These are phyloP conservation scores for Rhizophora mangle DNA, from an alignment of 345 rosid species.

Conservation along the genomic window DNA sequence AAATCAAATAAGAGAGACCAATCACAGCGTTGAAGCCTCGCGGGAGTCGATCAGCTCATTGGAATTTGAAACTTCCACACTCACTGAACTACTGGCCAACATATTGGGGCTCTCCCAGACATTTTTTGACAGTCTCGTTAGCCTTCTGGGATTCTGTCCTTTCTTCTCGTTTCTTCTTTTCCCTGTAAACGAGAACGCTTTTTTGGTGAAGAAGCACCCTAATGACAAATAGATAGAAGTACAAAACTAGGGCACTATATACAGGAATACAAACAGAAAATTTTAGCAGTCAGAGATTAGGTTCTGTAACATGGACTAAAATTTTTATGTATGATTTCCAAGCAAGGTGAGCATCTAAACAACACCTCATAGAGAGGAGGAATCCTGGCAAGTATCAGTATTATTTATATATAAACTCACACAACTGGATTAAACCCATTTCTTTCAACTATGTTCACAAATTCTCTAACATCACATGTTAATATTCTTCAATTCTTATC, in stretches of 20 bases:
- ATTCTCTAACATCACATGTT: neutral
- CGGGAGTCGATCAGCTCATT: conserved; percentile 8
- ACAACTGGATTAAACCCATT: too few relatives aligned
- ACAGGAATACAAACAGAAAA: neutral
- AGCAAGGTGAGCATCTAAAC: too few relatives aligned
- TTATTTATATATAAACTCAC: too few relatives aligned
- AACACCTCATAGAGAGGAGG: too few relatives aligned
- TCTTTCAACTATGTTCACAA: too few relatives aligned
- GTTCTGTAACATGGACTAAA: neutral
- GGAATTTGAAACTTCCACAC: neutral
- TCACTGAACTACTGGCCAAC: conserved; percentile 21
- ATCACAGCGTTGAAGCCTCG: conserved; percentile 15
- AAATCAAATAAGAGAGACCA: conserved; percentile 17
- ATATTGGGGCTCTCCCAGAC: conserved; percentile 49
- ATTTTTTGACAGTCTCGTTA: conserved; percentile 67
- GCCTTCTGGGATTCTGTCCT: conserved; percentile 69
- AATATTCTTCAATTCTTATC: neutral
- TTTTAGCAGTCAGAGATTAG: too few relatives aligned
- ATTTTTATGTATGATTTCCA: too few relatives aligned
- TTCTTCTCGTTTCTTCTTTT: conserved; percentile 87
- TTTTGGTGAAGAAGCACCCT: neutral
- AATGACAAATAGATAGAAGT: neutral
- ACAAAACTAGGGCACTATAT: neutral
- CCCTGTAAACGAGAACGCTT: conserved; percentile 47
- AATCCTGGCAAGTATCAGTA: too few relatives aligned